Evolutionary conservation across 495 filamentous ascomycete species (phyloP), one percentile per base, ranked within the genome.

Genomic region (Xylaria sp.): DNA sequence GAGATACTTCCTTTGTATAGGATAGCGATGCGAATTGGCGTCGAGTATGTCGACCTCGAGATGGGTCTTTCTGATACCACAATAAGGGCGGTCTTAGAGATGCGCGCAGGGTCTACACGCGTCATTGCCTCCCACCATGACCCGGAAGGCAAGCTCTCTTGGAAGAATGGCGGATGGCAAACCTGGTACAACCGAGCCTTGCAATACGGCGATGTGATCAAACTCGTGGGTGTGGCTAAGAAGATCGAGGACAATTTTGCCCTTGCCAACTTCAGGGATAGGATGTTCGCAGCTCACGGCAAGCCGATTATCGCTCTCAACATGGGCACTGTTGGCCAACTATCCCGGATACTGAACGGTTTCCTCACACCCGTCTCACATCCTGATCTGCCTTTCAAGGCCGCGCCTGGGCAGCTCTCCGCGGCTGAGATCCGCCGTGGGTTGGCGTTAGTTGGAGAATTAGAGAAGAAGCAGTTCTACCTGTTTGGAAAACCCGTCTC

Each of bases 331-430:
- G 83, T 87, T 40, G 96, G 96, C 29, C 95, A 97, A 79, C 89
- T 98, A 19, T 97, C 93, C 77, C 88, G 96, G 41, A 90, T 99
- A 68, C 82, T 95, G 68, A 98, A 98, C 81, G 83, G 85, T 67
- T 98, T 98, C 86, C 88, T 99, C 87, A 98, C 97, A 2, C 96
- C 96, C 4, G 96, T 99, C 31, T 94, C 95, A 21, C 97, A 98
- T 79, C 93, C 94, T 6, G 87, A 87, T 19, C 86, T 98, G 3
- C 94, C 96, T 0, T 92, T 93, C 84, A 97, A 96, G 82, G 94
- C 96, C 12, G 97, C 96, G 0, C 96, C 97, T 6, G 96, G 97
- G 17, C 96, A 99, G 75, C 88, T 99, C 26, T 97, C 93, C 29
- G 94, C 95, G 0, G 87, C 90, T 1, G 96, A 99, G 75, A 98